Evolutionary conservation across 1,139 yeast genomes (phyloP), one percentile per base, ranked within the genome.

Genomic region (Suhomyces coccinellae): DNA sequence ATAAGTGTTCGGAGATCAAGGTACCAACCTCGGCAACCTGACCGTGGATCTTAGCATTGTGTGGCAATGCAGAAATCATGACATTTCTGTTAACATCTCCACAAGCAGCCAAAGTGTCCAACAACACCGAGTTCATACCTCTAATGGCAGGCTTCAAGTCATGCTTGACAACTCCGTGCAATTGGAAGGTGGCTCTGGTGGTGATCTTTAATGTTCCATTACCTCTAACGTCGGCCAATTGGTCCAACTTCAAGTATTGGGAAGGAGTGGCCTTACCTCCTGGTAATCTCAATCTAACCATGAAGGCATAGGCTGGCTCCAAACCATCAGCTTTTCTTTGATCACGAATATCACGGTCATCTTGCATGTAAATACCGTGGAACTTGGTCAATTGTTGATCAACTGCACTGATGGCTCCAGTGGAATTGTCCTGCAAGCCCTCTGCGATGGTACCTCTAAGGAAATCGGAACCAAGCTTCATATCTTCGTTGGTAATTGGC

Each of bases 331-430:
- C 80, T 70, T 90, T 91, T 63, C 98, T 84, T 55, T 87, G 87
- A 48, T 91, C 98, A 66, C 98, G 82, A 48, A 93, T 75, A 68
- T 93, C 99, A 71, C 99, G 88, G 65, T 93, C 98, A 67, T 93
- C 98, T 74, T 93, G 99, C 96, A 91, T 90, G 67, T 93, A 93
- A 55, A 91, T 90, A 69, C 99, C 99, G 65, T 93, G 98, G 80
- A 93, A 93, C 69, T 93, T 93, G 55, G 97, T 90, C 65, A 93
- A 71, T 69, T 90, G 97, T 70, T 90, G 96, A 67, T 90, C 97
- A 48, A 80, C 81, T n/a, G 97, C 95, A 54, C 87, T 79, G 55
- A 93, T 87, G 13, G 97, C 91, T 53, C 98, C 97, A 15, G 98
- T 91, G 4, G 91, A 77, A 52, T 79, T 77, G 63, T 93, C 98